Conservation (phyloP, 164 flowering plant species). For the Houttuynia cordata region DNA sequence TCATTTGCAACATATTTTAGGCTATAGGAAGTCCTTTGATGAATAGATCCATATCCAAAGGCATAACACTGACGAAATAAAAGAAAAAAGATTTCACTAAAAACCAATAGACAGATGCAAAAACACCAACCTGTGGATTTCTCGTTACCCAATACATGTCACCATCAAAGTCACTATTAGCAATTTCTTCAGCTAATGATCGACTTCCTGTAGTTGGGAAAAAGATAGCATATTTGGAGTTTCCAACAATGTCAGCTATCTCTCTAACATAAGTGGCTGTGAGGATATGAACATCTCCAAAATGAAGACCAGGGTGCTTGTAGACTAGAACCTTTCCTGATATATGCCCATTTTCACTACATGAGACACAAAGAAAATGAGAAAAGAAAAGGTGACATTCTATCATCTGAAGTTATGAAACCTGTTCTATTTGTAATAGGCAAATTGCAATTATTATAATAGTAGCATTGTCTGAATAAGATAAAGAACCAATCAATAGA, state of each 20-base stretch:
- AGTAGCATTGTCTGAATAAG: too few relatives aligned
- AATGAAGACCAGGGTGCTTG: conserved; percentile 75
- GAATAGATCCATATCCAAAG: too few relatives aligned
- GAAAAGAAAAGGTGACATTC: neutral
- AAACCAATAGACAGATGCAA: neutral
- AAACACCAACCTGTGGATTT: conserved; percentile 46
- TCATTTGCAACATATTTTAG: too few relatives aligned
- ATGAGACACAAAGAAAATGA: neutral
- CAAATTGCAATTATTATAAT: neutral
- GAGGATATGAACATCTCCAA: conserved; percentile 70
- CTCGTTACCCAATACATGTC: conserved; percentile 77
- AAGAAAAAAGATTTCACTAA: too few relatives aligned
- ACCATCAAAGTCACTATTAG: conserved; percentile 82
- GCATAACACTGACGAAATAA: too few relatives aligned
- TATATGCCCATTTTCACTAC: conserved; percentile 67
- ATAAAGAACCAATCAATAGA: too few relatives aligned
- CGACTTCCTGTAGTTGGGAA: conserved; percentile 57
- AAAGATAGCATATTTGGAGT: conserved; percentile 73
- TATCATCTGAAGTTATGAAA: neutral
- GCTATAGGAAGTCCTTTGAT: too few relatives aligned
- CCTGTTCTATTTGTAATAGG: neutral
- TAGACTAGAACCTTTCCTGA: conserved; percentile 69
- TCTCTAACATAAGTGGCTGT: conserved; percentile 42
- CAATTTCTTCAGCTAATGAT: conserved; percentile 80
- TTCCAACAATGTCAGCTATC: conserved; percentile 45